Percentiles rank a stretch among this genome's conserved stretches.
Conservation (phyloP, 2,329 filamentous ascomycete species). For the Claviceps sorghi region DNA sequence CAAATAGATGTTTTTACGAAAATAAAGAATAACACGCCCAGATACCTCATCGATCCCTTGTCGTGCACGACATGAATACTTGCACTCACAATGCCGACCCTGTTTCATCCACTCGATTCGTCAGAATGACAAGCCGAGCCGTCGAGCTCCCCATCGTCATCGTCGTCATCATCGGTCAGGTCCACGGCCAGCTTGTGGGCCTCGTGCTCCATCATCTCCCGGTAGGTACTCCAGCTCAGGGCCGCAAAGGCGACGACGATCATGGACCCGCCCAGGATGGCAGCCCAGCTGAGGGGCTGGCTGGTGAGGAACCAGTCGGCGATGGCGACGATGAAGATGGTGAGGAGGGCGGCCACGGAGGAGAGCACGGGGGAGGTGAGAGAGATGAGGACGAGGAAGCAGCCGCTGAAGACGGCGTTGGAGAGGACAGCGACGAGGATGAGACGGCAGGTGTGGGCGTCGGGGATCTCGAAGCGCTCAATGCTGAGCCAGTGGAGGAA, state of each 20-base stretch:
- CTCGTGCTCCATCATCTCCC: slow-evolving; percentile 79
- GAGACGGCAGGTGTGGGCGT: slow-evolving; percentile 63
- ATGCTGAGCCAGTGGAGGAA: slow-evolving; percentile 64
- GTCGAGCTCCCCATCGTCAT: slow-evolving; percentile 8
- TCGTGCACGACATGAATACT: not conserved
- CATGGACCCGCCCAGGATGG: slow-evolving; percentile 66
- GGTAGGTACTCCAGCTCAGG: slow-evolving; percentile 80
- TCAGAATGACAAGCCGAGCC: not conserved
- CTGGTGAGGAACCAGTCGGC: slow-evolving; percentile 81
- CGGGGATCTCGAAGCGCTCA: slow-evolving; percentile 72
- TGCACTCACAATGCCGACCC: not conserved
- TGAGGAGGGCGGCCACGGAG: slow-evolving; percentile 82
- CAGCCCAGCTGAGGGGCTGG: slow-evolving; percentile 56
- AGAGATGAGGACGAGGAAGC: slow-evolving; percentile 83
- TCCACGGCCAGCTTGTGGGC: slow-evolving; percentile 38
- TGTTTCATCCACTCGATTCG: not conserved
- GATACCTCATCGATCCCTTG: no score
- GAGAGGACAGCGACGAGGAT: slow-evolving; percentile 66
- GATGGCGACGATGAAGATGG: slow-evolving; percentile 90
- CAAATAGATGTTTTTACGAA: no score
- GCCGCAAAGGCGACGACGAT: slow-evolving; percentile 83
- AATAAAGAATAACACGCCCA: no score
- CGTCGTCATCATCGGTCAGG: slow-evolving; percentile 32
- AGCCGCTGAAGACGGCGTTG: slow-evolving; percentile 86
- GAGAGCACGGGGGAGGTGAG: slow-evolving; percentile 85